Base-by-base conservation (phyloP, 345 rosid genomes). In the Corymbia maculata region DNA sequence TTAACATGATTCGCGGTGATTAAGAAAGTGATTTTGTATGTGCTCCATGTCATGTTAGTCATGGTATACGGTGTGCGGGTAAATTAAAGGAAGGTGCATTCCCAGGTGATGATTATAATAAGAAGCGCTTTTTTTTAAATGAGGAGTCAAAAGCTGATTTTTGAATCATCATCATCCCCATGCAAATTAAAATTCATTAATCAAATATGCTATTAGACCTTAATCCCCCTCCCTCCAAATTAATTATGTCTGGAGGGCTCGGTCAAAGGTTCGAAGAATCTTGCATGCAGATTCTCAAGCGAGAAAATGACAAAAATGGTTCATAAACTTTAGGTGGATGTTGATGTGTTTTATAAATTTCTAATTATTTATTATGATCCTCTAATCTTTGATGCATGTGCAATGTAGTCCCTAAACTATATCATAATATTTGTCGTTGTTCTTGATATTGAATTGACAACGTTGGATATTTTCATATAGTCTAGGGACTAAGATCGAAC, bases 401-500 rank as follows among this genome's bases (percentile, higher is more conserved):
- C 2, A 26, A 61, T 61, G 3, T 9, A 3, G 1, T 22, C 12
- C 0, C 0, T 55, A 1, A 9, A 9, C 2, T 21, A 8, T 55
- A 55, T 4, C 11, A 55, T 19, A 1, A 55, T 21, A 8, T 55
- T 55, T 13, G 7, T n/a, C n/a, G 2, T 64, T 64, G 4, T 1
- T 1, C 0, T 1, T 6, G 14, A 13, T 6, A 2, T 64, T 1
- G 19, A 64, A 64, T 64, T n/a, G 0, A 6, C 5, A 28, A n/a
- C 12, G 13, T 61, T 59, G 0, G 1, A 59, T 59, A 2, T 59
- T 26, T 59, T 59, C 1, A 0, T 59, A 59, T 12, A 5, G 7
- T 5, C 14, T 45, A 4, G 24, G 10, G 0, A 0, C 1, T 0
- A 6, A 64, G 1, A n/a, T n/a, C 6, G 0, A 64, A 64, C 0